A percentile compares a stretch with the other conserved stretches of the same genome.
These are phyloP conservation scores for Isoetes engelmannii DNA, from an alignment of 83 land plant species.

Conservation along the genomic window DNA sequence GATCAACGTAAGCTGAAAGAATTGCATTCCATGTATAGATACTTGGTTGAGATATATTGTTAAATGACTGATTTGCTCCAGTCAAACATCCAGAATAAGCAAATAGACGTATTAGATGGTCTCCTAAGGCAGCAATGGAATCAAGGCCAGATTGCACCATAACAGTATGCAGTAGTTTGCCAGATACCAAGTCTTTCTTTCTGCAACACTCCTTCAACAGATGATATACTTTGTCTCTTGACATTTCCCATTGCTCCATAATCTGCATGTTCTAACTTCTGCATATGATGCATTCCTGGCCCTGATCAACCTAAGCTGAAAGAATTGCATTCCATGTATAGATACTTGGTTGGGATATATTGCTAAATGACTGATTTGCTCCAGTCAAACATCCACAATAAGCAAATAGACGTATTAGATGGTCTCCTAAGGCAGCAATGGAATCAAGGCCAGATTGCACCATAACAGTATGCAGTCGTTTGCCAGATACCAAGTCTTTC, in stretches of 20 bases:
- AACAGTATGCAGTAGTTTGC: not conserved
- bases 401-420: conserved; percentile 10
- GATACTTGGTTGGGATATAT: not conserved
- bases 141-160: conserved; percentile 1
- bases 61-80: not conserved
- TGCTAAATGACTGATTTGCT: not conserved
- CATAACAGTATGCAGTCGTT: not conserved
- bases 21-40: conserved; percentile 2
- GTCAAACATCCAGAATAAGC: not conserved
- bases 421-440: conserved; percentile 2
- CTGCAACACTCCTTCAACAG: conserved; percentile 1
- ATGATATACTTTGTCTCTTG: conserved; percentile 4
- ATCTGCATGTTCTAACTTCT: too few species aligned
- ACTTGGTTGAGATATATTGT: not conserved
- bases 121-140: conserved; percentile 2
- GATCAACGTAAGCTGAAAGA: not conserved
- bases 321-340: conserved; percentile 3
- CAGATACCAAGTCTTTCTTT: not conserved
- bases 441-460: conserved; percentile 3
- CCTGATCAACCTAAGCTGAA: not conserved
- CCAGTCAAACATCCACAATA: not conserved
- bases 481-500: not conserved
- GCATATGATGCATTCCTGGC: too few species aligned
- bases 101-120: conserved; percentile 11
- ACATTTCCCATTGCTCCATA: not conserved